Conservation (phyloP, 2,329 filamentous ascomycete genomes). For the Pseudocercospora fijiensis region DNA sequence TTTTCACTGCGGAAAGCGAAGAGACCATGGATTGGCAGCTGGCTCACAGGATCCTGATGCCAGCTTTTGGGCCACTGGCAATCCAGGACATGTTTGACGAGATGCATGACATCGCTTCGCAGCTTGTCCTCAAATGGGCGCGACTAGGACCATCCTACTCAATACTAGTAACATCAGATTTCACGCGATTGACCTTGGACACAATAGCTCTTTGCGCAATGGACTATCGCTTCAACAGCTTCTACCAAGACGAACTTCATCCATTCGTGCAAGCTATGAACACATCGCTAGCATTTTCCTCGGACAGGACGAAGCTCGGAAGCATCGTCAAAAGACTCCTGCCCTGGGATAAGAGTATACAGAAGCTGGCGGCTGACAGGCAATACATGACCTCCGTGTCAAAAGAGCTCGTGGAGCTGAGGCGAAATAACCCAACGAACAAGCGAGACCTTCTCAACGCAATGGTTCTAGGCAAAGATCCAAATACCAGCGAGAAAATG, state of each 20-base stretch:
- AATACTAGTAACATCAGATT: conserved; percentile 65
- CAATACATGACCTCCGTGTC: conserved; percentile 11
- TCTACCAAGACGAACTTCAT: conserved; percentile 65
- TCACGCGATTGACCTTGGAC: conserved; percentile 69
- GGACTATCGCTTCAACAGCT: conserved; percentile 68
- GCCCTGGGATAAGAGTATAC: background rate
- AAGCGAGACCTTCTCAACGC: conserved; percentile 46
- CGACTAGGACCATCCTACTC: conserved; percentile 54
- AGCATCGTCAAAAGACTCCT: conserved; percentile 35
- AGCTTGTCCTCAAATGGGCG: conserved; percentile 39
- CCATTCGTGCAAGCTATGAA: conserved; percentile 71
- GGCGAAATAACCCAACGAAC: conserved; percentile 25
- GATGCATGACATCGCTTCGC: conserved; percentile 41
- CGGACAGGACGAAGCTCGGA: conserved; percentile 54
- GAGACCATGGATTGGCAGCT: conserved; percentile 37
- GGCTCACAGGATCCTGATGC: conserved; percentile 59
- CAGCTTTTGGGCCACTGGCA: conserved; percentile 67
- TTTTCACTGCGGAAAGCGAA: conserved; percentile 59
- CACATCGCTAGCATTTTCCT: conserved; percentile 50
- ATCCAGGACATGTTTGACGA: conserved; percentile 67
- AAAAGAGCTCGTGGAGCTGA: conserved; percentile 13
- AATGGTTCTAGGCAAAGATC: conserved; percentile 60
- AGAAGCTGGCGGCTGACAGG: conserved; percentile 10
- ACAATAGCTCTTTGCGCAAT: conserved; percentile 59
- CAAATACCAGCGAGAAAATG: conserved; percentile 55